Base-by-base conservation (phyloP, 495 filamentous ascomycete species). In the Lindgomyces ingoldianus region DNA sequence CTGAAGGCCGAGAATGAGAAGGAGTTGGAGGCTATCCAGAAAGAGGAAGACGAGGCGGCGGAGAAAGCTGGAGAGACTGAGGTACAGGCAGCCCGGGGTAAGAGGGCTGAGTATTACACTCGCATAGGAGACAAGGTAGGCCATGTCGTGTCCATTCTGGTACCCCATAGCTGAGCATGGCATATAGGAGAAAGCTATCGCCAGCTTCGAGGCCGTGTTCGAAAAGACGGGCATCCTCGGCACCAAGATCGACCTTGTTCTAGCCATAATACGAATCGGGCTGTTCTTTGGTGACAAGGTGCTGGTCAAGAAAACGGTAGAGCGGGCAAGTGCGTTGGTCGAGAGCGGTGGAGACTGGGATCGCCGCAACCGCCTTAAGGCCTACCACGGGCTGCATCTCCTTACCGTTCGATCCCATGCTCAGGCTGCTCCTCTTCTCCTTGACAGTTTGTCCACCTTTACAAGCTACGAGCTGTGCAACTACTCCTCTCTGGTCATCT, bases 281-380 rank as follows among this genome's bases (percentile, higher is more conserved):
- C 84, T 98, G 48, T 98, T 98, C 81, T 98, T 96, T 71, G 91
- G 90, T 62, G 94, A 98, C 74, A 89, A 90, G 75, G 66, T 89
- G 33, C 85, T 90, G 19, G 94, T 96, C 56, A 96, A 92, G 84
- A 96, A 95, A 80, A 90, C 89, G 33, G 85, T 98, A 45, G 91
- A 96, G 65, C 87, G 94, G 9, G 94, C 94, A 63, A 89, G 91
- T 79, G 84, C 87, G 16, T 81, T 98, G 27, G 90, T 97, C 22
- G 94, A 98, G 71, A 89, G 85, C 62, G 94, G 94, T 68, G 94
- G 94, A 67, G 94, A 98, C 75, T 98, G 94, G 94, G 94, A 98
- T 76, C 89, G 94, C 26, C 87, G 94, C 73, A 98, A 98, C 77
- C 89, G 94, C 51, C 84, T 98, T 45, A 98, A 98, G 85, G 95